Evolutionary conservation across 768 basidiomycete species (phyloP).

Genomic region (Tylopilus plumbeoviolaceoides): DNA sequence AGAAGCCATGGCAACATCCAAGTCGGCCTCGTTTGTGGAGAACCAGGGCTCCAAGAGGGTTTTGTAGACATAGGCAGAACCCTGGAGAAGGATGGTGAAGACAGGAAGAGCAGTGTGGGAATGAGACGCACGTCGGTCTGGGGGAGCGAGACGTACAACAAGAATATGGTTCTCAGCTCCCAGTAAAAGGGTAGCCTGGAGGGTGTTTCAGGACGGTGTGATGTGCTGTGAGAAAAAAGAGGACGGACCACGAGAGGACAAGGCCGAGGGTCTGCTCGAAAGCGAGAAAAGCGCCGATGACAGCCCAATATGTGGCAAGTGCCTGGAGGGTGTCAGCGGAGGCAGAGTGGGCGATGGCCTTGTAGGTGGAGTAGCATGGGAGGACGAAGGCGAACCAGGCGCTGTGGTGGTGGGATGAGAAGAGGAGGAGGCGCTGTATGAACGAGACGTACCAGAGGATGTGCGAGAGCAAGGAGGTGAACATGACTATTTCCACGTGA

Average conservation of each 20-base stretch:
- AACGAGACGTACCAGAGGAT: conserved; percentile 42
- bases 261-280: conserved; percentile 62
- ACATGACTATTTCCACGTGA: background rate
- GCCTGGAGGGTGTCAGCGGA: conserved; percentile 50
- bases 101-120: background rate
- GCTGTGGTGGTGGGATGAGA: conserved; percentile 37
- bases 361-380: conserved; percentile 63
- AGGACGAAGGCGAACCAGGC: conserved; percentile 71
- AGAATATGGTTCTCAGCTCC: conserved; percentile 64
- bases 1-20: conserved; percentile 56
- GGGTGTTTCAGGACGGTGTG: conserved; percentile 7
- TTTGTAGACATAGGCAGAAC: conserved; percentile 62
- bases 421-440: background rate
- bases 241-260: conserved; percentile 59
- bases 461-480: conserved; percentile 35
- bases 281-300: conserved; percentile 56
- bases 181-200: conserved; percentile 73
- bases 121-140: conserved; percentile 54
- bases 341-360: conserved; percentile 55
- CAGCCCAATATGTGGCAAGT: conserved; percentile 62
- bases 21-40: conserved; percentile 49
- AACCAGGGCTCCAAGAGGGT: conserved; percentile 61
- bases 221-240: background rate
- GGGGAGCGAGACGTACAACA: conserved; percentile 65
- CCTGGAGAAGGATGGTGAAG: conserved; percentile 37